Percentiles rank a stretch among this genome's conserved stretches.
phyloP scores from a whole-genome alignment of 768 basidiomycete species.

The Russula sp. region DNA sequence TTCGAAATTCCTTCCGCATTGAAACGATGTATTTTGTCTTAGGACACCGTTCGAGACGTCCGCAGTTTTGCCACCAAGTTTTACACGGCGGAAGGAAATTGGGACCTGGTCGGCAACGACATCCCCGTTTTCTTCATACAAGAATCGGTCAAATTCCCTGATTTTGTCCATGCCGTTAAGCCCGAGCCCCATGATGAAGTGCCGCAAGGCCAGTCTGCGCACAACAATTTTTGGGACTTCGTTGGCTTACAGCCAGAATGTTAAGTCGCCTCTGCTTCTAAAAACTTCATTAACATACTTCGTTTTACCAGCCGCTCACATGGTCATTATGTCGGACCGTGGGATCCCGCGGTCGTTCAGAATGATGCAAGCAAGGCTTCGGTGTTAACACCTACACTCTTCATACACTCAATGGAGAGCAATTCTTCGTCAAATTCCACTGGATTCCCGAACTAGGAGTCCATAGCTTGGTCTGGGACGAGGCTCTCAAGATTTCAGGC shows the following conservation, averaged over 20 bases:
- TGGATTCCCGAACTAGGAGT: conserved; percentile 77
- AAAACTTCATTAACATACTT: conserved; percentile 4
- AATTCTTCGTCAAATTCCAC: conserved; percentile 86
- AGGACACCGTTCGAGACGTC: conserved; percentile 78
- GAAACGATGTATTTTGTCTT: neutral
- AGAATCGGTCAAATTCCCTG: conserved; percentile 80
- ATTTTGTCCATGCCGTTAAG: conserved; percentile 78
- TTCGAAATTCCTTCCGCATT: neutral
- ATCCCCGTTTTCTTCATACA: conserved; percentile 82
- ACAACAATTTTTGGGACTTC: conserved; percentile 90
- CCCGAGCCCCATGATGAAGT: conserved; percentile 84
- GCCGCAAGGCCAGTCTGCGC: conserved; percentile 59
- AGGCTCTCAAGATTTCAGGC: conserved; percentile 74
- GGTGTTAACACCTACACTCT: conserved; percentile 84
- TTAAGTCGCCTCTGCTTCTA: conserved; percentile 23
- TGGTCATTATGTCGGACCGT: conserved; percentile 78
- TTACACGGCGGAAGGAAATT: conserved; percentile 81
- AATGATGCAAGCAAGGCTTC: conserved; percentile 88
- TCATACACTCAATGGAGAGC: conserved; percentile 57
- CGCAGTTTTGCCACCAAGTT: conserved; percentile 83
- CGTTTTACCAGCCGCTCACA: conserved; percentile 47
- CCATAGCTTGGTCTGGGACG: conserved; percentile 84
- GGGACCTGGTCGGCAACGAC: conserved; percentile 84
- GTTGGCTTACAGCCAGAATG: conserved; percentile 65
- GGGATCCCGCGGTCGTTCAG: conserved; percentile 78